Evolutionary conservation across 164 flowering plant species (phyloP), one percentile per base, ranked within the genome.

Genomic region (Sextonia rubra): DNA sequence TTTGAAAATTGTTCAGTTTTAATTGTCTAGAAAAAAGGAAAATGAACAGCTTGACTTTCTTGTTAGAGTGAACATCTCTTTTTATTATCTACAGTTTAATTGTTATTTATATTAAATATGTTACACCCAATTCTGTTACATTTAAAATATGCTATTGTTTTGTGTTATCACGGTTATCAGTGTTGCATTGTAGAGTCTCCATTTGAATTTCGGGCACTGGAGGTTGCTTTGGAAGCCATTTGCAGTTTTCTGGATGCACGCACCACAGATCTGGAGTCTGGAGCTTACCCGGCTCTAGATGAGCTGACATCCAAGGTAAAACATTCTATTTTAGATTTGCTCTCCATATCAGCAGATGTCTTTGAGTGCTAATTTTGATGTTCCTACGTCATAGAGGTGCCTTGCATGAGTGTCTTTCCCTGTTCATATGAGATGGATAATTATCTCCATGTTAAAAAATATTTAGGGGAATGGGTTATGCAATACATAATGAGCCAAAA

Each of bases 161-260:
- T 4, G 17, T 29, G 24, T 60, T 29, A 23, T 77, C 29, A 77
- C 55, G 55, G 17, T 69, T 22, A 23, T 29, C 3, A 25, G 4
- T 69, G 44, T 11, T 75, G 73, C 69, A 37, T 78, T 82, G 76
- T 75, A 95, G 98, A 95, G 77, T 91, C 93, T 76, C 99, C 99
- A 55, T 95, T 95, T 82, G 99, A 93, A 74, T 91, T 95, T 66
- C 94, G 97, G 30, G 99, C 98, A 3, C 79, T 95, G 29, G 99
- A 95, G 84, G 98, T 95, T 18, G 98, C 92, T 68, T 76, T 95
- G 72, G 98, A 95, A 84, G 95, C 92, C 3, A 91, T 93, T 66
- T 95, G 98, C 75, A 93, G 96, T 69, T 91, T 84, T 78, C 93
- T 95, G 66, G 96, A 88, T 84, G 98, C 97, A 47, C 95, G 95